Percentiles rank a stretch among this genome's conserved stretches.
Evolutionary conservation across 306 rosid genomes (phyloP).

Genomic region (Dryas alaskensis): DNA sequence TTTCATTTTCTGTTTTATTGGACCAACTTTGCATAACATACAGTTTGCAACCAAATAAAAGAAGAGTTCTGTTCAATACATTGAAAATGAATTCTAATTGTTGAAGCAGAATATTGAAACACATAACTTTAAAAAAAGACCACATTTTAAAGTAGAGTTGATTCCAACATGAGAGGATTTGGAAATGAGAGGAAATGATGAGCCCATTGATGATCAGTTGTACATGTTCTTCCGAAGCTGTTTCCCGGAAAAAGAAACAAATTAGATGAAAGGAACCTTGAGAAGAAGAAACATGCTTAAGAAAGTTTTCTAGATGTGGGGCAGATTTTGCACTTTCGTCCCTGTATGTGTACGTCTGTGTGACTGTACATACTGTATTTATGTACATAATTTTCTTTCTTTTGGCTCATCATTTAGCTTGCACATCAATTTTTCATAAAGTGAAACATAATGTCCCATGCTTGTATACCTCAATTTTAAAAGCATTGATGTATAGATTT

Average conservation of each 20-base stretch:
- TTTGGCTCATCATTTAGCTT: neutral
- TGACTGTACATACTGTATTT: neutral
- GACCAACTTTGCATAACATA: neutral
- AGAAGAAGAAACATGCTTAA: neutral
- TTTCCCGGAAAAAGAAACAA: neutral
- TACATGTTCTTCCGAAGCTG: neutral
- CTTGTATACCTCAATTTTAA: neutral
- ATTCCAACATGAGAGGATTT: neutral
- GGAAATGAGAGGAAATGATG: neutral
- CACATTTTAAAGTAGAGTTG: neutral
- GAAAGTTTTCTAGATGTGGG: neutral
- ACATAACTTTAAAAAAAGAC: neutral
- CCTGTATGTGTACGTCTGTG: neutral
- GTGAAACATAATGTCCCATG: neutral
- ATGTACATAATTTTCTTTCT: neutral
- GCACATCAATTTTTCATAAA: neutral
- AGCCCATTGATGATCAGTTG: neutral
- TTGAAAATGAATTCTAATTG: neutral
- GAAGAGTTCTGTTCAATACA: neutral
- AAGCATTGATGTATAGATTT: neutral
- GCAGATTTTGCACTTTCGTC: neutral
- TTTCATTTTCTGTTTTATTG: too few relatives aligned
- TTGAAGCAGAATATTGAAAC: too few relatives aligned
- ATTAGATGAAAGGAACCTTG: neutral
- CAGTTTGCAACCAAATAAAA: neutral